These are phyloP conservation scores for Erucastrum elatum DNA, from an alignment of 345 rosid species.

Conservation along the genomic window DNA sequence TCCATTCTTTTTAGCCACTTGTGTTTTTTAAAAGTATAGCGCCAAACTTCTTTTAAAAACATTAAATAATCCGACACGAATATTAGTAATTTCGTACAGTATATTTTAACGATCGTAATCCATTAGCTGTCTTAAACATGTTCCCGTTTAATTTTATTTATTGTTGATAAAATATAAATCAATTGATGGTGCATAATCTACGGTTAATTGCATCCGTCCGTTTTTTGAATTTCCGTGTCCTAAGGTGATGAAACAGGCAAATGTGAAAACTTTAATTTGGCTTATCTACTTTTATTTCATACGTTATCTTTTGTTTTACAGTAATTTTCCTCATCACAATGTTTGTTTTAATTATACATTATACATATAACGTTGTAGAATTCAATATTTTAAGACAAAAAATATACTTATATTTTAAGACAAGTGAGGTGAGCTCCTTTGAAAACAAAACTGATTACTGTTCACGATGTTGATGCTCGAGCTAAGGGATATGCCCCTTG, in stretches of 20 bases:
- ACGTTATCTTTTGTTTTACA: conserved; percentile 2
- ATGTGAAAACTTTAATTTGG: not conserved
- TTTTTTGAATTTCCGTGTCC: conserved; percentile 23
- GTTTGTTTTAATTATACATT: not conserved
- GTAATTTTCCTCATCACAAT: not conserved
- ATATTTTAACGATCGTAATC: not conserved
- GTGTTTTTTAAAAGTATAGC: not conserved
- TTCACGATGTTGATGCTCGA: not conserved
- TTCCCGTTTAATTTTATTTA: not conserved
- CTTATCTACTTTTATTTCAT: not conserved
- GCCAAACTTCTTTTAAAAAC: not conserved
- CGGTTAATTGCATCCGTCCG: conserved; percentile 30
- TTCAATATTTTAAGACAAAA: not conserved
- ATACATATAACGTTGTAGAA: not conserved
- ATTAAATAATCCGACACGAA: not conserved
- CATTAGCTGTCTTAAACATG: conserved; percentile 17
- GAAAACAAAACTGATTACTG: not conserved
- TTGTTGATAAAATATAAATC: not conserved
- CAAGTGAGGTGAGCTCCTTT: not conserved
- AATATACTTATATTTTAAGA: not conserved
- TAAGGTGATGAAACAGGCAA: conserved; percentile 10
- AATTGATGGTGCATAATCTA: not conserved
- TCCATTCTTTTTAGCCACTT: conserved; percentile 3
- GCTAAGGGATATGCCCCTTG: not conserved
- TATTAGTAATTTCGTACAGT: not conserved